These are phyloP conservation scores for Calonectria leucothoes DNA, from an alignment of 2,329 filamentous ascomycete genomes.

Conservation along the genomic window DNA sequence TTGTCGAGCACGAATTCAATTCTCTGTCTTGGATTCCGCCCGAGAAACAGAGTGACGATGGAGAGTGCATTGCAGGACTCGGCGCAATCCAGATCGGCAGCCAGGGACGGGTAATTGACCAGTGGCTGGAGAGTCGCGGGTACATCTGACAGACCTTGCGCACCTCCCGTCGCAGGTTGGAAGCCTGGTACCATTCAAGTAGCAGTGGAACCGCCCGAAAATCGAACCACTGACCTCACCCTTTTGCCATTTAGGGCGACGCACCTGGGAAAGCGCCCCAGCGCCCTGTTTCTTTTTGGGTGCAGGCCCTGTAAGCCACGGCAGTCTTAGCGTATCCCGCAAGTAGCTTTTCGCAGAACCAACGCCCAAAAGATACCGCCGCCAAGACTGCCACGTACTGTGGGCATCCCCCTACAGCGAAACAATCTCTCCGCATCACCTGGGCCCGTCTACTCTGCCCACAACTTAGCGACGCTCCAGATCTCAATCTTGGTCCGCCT, in stretches of 20 bases:
- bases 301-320: conserved; percentile 26
- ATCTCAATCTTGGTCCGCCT: conserved; percentile 24
- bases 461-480: conserved; percentile 5
- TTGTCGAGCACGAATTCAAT: not conserved
- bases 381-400: not conserved
- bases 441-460: conserved; percentile 21
- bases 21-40: conserved; percentile 2
- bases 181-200: conserved; percentile 1
- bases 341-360: conserved; percentile 16
- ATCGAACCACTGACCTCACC: conserved; percentile 37
- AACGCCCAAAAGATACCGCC: conserved; percentile 26
- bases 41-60: not conserved
- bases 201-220: conserved; percentile 42
- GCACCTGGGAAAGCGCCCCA: conserved; percentile 29
- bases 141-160: not conserved
- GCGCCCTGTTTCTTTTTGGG: conserved; percentile 38
- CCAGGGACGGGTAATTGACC: not conserved
- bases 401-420: conserved; percentile 18
- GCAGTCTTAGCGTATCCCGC: conserved; percentile 1
- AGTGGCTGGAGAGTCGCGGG: not conserved
- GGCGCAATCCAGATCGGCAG: not conserved
- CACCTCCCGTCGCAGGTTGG: not conserved
- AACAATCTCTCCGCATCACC: conserved; percentile 45
- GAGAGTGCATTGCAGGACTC: not conserved
- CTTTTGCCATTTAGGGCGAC: conserved; percentile 15